Evolutionary conservation across 768 basidiomycete genomes (phyloP).

Genomic region (Collybia sp.): DNA sequence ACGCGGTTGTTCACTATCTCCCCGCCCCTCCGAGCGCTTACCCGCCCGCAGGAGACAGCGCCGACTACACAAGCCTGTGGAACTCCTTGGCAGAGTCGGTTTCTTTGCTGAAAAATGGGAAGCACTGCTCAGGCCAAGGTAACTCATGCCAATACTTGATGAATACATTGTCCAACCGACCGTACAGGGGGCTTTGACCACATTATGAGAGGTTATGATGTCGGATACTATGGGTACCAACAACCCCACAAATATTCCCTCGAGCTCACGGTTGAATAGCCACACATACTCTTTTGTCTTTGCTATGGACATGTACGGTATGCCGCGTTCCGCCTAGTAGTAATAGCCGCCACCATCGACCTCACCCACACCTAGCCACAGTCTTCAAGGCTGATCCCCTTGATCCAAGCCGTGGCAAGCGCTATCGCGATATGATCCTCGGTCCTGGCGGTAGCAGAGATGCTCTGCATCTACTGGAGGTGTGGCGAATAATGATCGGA

Average conservation of each 20-base stretch:
- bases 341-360: background rate
- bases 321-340: constrained; percentile 4
- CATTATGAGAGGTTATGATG: constrained; percentile 70
- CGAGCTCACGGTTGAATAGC: constrained; percentile 12
- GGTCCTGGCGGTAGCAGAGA: constrained; percentile 73
- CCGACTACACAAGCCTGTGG: constrained; percentile 80
- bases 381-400: constrained; percentile 80
- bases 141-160: background rate
- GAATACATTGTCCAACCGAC: background rate
- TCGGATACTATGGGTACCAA: constrained; percentile 58
- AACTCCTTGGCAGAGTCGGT: constrained; percentile 64
- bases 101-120: constrained; percentile 61
- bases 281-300: constrained; percentile 73
- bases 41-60: constrained; percentile 30
- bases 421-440: constrained; percentile 75
- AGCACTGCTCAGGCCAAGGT: constrained; percentile 64
- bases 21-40: background rate
- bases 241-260: background rate
- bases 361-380: constrained; percentile 37
- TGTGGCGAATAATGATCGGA: constrained; percentile 13
- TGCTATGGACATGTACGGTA: constrained; percentile 55
- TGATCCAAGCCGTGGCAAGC: constrained; percentile 57
- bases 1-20: constrained; percentile 3
- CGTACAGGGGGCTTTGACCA: constrained; percentile 62
- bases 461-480: constrained; percentile 73